A percentile compares a stretch with the other conserved stretches of the same genome.
These are phyloP conservation scores for Kodamaea sp. DNA, from an alignment of 1,139 yeast genomes.

Conservation along the genomic window DNA sequence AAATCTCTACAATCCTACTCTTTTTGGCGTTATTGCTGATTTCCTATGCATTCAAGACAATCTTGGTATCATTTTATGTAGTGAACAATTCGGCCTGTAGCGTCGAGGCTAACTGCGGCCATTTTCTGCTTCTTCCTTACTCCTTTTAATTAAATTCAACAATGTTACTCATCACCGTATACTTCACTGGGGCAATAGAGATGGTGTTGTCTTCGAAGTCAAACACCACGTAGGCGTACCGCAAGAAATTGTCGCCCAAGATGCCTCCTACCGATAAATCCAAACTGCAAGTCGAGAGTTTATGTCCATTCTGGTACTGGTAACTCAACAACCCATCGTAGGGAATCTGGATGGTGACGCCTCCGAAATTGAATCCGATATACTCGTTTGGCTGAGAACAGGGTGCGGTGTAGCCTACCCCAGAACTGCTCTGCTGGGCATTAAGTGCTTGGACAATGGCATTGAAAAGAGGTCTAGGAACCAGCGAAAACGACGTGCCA, in stretches of 20 bases:
- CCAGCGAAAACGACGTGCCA: not conserved
- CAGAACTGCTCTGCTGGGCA: not conserved
- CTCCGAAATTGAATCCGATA: constrained; percentile 38
- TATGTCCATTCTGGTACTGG: not conserved
- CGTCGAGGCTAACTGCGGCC: no score
- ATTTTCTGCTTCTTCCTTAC: no score
- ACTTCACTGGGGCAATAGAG: constrained; percentile 27
- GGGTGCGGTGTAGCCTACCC: not conserved
- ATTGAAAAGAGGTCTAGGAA: not conserved
- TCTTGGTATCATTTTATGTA: no score
- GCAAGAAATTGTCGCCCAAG: constrained; percentile 34
- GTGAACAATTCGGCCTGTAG: no score
- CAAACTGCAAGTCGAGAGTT: not conserved
- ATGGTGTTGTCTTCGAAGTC: constrained; percentile 28
- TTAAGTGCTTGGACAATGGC: not conserved
- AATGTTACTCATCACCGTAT: constrained; percentile 4
- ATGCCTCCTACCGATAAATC: constrained; percentile 5
- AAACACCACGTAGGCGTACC: constrained; percentile 30
- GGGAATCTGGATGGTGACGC: constrained; percentile 13
- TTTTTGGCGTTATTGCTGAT: no score
- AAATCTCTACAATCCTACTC: no score
- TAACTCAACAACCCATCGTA: constrained; percentile 8
- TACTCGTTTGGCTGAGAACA: not conserved
- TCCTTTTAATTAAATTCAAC: no score
- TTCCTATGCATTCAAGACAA: no score